These are phyloP conservation scores for Paecilomyces fulvus DNA, from an alignment of 2,329 filamentous ascomycete genomes.

Conservation along the genomic window DNA sequence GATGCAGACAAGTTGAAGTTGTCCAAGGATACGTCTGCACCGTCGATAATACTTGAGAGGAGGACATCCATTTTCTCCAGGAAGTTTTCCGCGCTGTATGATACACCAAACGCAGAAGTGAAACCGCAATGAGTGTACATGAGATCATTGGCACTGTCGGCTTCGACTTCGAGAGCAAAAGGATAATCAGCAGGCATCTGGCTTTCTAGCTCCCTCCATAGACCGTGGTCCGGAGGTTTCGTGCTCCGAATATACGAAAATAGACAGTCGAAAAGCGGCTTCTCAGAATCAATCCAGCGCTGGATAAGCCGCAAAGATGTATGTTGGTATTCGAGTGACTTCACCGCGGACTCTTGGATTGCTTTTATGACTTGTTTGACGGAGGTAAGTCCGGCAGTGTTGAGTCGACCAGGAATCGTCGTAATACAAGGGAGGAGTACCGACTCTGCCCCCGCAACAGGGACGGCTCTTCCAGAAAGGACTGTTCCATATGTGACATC, in stretches of 20 bases:
- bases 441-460: conserved; percentile 20
- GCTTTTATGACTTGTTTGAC: conserved; percentile 14
- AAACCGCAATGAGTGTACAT: conserved; percentile 18
- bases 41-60: conserved; percentile 16
- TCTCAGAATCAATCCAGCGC: conserved; percentile 23
- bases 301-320: conserved; percentile 28
- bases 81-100: conserved; percentile 14
- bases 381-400: conserved; percentile 11
- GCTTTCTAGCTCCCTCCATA: conserved; percentile 25
- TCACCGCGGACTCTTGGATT: conserved; percentile 16
- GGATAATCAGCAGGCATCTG: conserved; percentile 29
- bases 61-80: conserved; percentile 26
- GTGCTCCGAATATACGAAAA: conserved; percentile 23
- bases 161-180: conserved; percentile 26
- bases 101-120: conserved; percentile 17
- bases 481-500: conserved; percentile 27
- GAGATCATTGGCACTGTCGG: conserved; percentile 13
- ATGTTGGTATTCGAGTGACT: conserved; percentile 27
- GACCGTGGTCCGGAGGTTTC: conserved; percentile 5
- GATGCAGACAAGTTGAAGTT: conserved; percentile 13
- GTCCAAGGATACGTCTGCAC: conserved; percentile 15
- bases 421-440: conserved; percentile 30
- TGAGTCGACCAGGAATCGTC: conserved; percentile 28
- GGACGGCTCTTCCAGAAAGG: conserved; percentile 24
- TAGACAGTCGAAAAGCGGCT: conserved; percentile 25